These are phyloP conservation scores for Cokeromyces recurvatus DNA, from an alignment of 371 early-diverging fungal species.

Conservation along the genomic window DNA sequence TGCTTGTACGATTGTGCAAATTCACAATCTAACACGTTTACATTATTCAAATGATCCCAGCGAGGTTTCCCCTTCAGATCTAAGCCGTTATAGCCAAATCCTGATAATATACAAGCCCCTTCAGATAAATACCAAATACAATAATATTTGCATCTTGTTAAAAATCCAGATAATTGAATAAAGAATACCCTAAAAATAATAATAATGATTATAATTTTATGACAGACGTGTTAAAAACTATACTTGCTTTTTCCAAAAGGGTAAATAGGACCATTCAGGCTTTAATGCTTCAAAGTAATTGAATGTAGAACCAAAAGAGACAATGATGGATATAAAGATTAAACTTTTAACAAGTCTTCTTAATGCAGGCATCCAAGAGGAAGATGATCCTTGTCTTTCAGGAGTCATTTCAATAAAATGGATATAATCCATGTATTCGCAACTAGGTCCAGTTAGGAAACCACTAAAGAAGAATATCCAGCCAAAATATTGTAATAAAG, in stretches of 20 bases:
- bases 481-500: constrained; percentile 76
- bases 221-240: too few relatives aligned
- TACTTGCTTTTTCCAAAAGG: constrained; percentile 28
- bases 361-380: constrained; percentile 15
- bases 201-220: too few relatives aligned
- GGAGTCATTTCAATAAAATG: constrained; percentile 40
- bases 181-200: constrained; percentile 36
- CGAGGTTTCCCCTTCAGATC: constrained; percentile 43
- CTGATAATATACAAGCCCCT: constrained; percentile 78
- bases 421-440: constrained; percentile 73
- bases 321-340: constrained; percentile 26
- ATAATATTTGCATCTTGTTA: constrained; percentile 80
- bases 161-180: constrained; percentile 60
- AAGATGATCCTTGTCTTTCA: too few relatives aligned
- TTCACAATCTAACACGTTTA: constrained; percentile 68
- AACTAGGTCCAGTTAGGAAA: constrained; percentile 83
- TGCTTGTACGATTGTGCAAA: constrained; percentile 65
- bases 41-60: constrained; percentile 66
- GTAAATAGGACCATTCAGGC: constrained; percentile 8
- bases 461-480: constrained; percentile 87
- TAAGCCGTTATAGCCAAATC: constrained; percentile 80
- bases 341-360: constrained; percentile 31
- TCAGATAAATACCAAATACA: constrained; percentile 84
- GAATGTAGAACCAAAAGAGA: constrained; percentile 33
- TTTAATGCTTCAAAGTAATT: constrained; percentile 35